phyloP scores from a whole-genome alignment of 176 grass and related monocot species.

The sorghum (Sorghum bicolor) region Sorghum_bicolor_NCBIv3 NC_012879.2:51426001-51426500 shows the following conservation, averaged over 20 bases:
- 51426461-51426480: conserved; percentile 23
- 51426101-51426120: conserved; percentile 13
- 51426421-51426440: conserved; percentile 88
- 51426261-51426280: conserved; percentile 34
- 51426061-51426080: background rate
- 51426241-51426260: conserved; percentile 29
- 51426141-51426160: background rate
- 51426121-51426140: conserved; percentile 7
- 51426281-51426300: background rate
- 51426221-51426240: conserved; percentile 74
- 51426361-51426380: conserved; percentile 58
- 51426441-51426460: conserved; percentile 47
- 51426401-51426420: conserved; percentile 63
- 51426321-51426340: background rate
- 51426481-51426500: background rate
- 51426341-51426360: conserved; percentile 53
- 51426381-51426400: conserved; percentile 75
- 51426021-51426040: background rate
- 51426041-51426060: background rate
- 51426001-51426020: background rate
- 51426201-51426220: conserved; percentile 44
- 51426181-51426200: conserved; percentile 47
- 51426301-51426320: background rate
- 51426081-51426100: conserved; percentile 5
- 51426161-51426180: conserved; percentile 11